Evolutionary conservation across 2,329 filamentous ascomycete genomes (phyloP).

Genomic region (Alternaria atra): DNA sequence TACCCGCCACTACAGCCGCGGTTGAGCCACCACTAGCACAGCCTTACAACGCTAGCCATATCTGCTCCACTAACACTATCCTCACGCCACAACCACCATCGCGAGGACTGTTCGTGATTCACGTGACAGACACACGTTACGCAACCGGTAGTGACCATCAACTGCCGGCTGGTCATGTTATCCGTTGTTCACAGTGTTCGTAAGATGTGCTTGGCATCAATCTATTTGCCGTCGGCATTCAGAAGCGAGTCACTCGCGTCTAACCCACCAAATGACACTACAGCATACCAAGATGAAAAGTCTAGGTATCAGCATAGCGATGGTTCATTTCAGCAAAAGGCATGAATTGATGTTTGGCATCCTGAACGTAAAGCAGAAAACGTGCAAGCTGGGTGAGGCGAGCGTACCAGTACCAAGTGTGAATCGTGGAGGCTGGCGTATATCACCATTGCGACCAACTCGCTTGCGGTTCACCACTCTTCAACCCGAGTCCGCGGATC

Average conservation of each 20-base stretch:
- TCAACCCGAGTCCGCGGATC: not conserved
- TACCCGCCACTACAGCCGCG: slow-evolving; percentile 25
- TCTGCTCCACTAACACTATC: not conserved
- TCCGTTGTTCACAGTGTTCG: not conserved
- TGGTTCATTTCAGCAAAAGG: not conserved
- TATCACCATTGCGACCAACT: not conserved
- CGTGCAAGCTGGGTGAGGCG: not conserved
- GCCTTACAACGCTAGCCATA: slow-evolving; percentile 11
- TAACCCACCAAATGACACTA: not conserved
- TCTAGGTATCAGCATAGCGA: not conserved
- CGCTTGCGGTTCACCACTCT: not conserved
- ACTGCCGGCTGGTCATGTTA: slow-evolving; percentile 1
- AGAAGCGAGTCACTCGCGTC: not conserved
- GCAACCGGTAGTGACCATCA: slow-evolving; percentile 5
- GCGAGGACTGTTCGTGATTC: not conserved
- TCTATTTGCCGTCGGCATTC: not conserved
- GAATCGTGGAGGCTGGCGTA: no score
- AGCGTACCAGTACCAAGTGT: not conserved
- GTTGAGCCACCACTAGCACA: slow-evolving; percentile 16
- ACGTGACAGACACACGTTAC: slow-evolving; percentile 2
- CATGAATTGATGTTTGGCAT: no score
- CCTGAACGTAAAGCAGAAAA: not conserved
- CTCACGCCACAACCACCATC: not conserved
- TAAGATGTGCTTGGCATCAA: not conserved
- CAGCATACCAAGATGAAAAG: not conserved